Conservation (phyloP, 2,329 filamentous ascomycete genomes). For the Neurospora crassa region DNA sequence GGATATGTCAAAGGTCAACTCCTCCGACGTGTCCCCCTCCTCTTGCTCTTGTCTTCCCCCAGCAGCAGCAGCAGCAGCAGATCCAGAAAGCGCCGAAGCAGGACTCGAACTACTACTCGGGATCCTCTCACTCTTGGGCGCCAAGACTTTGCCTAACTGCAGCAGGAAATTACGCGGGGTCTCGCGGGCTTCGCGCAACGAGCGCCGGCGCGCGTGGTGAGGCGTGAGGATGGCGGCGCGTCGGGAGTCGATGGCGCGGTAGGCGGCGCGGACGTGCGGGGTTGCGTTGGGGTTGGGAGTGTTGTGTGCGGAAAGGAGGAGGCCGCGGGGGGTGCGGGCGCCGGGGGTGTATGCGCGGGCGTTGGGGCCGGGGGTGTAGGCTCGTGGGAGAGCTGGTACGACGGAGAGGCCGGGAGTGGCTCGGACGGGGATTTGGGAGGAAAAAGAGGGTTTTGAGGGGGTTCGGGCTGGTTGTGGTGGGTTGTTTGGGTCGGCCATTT, state of each 20-base stretch:
- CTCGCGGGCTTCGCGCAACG: constrained; percentile 45
- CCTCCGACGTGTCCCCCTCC: constrained; percentile 13
- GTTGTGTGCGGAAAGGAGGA: constrained; percentile 35
- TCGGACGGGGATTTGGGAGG: neutral
- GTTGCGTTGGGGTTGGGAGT: constrained; percentile 31
- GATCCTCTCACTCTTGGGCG: constrained; percentile 35
- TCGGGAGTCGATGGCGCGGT: constrained; percentile 47
- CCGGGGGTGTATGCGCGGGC: constrained; percentile 11
- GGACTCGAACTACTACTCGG: constrained; percentile 32
- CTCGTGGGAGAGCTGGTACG: constrained; percentile 21
- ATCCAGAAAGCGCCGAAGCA: too few relatives aligned
- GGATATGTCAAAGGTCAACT: neutral
- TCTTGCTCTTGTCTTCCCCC: constrained; percentile 4
- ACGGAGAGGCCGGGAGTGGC: constrained; percentile 2
- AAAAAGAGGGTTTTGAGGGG: neutral
- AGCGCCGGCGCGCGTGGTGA: constrained; percentile 45
- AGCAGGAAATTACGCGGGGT: constrained; percentile 45
- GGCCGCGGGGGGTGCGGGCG: constrained; percentile 23
- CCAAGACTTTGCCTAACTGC: constrained; percentile 44
- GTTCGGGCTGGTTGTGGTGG: neutral
- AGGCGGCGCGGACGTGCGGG: constrained; percentile 52
- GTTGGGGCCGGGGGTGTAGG: constrained; percentile 14
- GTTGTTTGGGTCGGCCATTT: neutral
- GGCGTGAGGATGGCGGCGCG: constrained; percentile 52
- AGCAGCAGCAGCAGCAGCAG: too few relatives aligned